A percentile compares a stretch with the other conserved stretches of the same genome.
Evolutionary conservation across 805 yeast genomes (phyloP).

Genomic region (Candida ipomoeae): DNA sequence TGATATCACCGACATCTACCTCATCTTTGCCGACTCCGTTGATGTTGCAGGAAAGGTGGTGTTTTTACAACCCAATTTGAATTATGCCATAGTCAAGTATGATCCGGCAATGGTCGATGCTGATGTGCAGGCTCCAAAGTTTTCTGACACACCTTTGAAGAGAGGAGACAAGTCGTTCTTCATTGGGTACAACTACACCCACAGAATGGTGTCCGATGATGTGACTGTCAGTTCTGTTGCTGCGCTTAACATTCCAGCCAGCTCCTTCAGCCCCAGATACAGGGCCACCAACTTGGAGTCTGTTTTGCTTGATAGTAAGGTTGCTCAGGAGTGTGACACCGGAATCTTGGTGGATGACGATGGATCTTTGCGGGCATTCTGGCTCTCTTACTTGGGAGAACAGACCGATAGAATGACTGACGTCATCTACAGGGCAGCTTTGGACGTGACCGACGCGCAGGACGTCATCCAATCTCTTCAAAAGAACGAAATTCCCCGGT

Average conservation of each 20-base stretch:
- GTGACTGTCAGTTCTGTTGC: conserved; percentile 76
- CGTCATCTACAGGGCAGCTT: conserved; percentile 64
- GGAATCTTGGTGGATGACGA: conserved; percentile 75
- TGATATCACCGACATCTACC: conserved; percentile 68
- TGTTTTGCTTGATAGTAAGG: conserved; percentile 65
- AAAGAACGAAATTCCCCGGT: conserved; percentile 45
- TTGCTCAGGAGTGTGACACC: conserved; percentile 69
- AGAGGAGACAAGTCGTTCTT: conserved; percentile 78
- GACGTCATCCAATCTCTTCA: conserved; percentile 54
- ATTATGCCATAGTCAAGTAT: conserved; percentile 78
- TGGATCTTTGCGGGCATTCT: conserved; percentile 78
- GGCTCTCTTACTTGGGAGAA: conserved; percentile 84
- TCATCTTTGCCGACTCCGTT: conserved; percentile 82
- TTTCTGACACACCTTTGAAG: conserved; percentile 51
- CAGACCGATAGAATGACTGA: conserved; percentile 52
- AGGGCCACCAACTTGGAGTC: conserved; percentile 83
- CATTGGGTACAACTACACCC: conserved; percentile 71
- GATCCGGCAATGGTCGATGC: conserved; percentile 74
- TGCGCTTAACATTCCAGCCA: conserved; percentile 67
- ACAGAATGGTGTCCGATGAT: conserved; percentile 67
- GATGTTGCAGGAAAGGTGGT: conserved; percentile 75
- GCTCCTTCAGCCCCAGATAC: conserved; percentile 68
- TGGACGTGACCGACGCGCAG: conserved; percentile 65
- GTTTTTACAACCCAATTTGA: conserved; percentile 83
- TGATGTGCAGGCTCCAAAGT: conserved; percentile 63